phyloP scores from a whole-genome alignment of 805 yeast species.

The Candida saitoana region DNA sequence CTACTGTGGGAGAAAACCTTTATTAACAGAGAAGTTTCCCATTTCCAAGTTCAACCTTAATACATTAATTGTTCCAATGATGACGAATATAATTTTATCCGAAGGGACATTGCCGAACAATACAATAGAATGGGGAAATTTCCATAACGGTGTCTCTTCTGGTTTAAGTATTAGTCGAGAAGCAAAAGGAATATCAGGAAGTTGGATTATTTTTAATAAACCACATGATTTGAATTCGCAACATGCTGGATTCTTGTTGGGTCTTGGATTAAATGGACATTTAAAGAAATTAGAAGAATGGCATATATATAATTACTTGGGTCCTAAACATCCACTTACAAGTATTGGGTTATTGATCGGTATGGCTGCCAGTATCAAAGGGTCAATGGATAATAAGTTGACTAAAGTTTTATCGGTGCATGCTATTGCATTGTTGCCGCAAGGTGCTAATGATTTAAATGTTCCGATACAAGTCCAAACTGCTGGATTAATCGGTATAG shows the following conservation, averaged over 20 bases:
- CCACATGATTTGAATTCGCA: conserved; percentile 69
- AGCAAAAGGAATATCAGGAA: conserved; percentile 70
- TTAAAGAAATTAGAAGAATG: conserved; percentile 81
- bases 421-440: conserved; percentile 84
- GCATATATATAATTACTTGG: conserved; percentile 91
- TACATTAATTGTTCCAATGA: conserved; percentile 59
- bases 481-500: conserved; percentile 89
- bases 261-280: conserved; percentile 90
- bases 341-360: conserved; percentile 88
- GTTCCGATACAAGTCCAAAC: conserved; percentile 81
- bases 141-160: conserved; percentile 87
- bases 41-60: conserved; percentile 72
- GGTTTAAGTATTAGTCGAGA: conserved; percentile 73
- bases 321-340: conserved; percentile 80
- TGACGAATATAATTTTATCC: conserved; percentile 59
- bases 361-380: conserved; percentile 82
- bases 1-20: conserved; percentile 64
- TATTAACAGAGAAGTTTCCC: conserved; percentile 80
- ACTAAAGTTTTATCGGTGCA: conserved; percentile 92
- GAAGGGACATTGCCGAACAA: conserved; percentile 48
- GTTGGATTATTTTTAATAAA: conserved; percentile 87
- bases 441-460: conserved; percentile 85
- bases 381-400: conserved; percentile 79
- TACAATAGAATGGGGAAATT: conserved; percentile 73
- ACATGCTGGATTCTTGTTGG: conserved; percentile 93